Conservation (phyloP, 1,139 yeast species). For the Arxiozyma slooffiae region DNA sequence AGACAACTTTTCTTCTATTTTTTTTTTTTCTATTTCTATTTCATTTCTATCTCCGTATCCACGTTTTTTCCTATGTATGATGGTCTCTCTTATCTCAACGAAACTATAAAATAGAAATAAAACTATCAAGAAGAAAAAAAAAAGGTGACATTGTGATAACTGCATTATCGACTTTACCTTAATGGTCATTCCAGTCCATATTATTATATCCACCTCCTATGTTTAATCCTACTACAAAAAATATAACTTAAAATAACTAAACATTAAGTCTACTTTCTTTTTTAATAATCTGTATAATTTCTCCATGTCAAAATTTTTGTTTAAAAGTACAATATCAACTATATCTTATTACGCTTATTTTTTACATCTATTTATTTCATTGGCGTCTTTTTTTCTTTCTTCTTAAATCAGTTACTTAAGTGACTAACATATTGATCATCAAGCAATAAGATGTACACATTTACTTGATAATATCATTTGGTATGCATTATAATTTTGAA, state of each 20-base stretch:
- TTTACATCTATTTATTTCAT: background rate
- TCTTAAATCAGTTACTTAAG: too few species aligned
- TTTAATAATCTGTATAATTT: background rate
- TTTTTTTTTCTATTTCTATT: background rate
- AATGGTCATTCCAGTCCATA: background rate
- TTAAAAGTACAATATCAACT: too few species aligned
- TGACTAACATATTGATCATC: too few species aligned
- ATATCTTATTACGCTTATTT: background rate
- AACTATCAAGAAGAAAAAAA: background rate
- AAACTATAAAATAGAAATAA: too few species aligned
- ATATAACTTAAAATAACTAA: background rate
- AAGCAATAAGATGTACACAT: too few species aligned
- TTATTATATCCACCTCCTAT: too few species aligned
- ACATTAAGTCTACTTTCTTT: background rate
- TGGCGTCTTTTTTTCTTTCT: too few species aligned
- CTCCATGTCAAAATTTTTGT: background rate
- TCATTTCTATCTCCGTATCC: background rate
- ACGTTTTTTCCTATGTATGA: too few species aligned
- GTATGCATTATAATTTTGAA: too few species aligned
- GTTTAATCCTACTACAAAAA: too few species aligned
- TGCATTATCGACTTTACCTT: background rate
- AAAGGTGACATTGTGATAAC: background rate
- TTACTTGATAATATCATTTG: too few species aligned
- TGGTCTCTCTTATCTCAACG: background rate
- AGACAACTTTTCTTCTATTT: background rate